A percentile compares a stretch with the other conserved stretches of the same genome.
Evolutionary conservation across 192 early-diverging fungal genomes (phyloP).

Genomic region (Backusella parvicylindrica): DNA sequence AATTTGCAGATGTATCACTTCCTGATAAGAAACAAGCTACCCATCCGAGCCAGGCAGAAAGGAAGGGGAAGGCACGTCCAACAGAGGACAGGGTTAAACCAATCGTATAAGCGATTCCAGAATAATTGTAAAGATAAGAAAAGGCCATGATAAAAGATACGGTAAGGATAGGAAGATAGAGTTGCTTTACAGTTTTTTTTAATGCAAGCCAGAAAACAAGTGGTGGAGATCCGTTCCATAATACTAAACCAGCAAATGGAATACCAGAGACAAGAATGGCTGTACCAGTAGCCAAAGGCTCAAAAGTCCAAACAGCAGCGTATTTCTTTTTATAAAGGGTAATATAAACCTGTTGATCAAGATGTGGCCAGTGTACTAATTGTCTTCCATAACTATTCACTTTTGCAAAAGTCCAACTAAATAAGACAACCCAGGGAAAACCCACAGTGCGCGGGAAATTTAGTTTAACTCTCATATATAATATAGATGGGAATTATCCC

Average conservation of each 20-base stretch:
- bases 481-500: neutral
- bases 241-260: constrained; percentile 18
- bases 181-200: constrained; percentile 15
- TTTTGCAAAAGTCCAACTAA: constrained; percentile 33
- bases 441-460: neutral
- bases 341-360: constrained; percentile 32
- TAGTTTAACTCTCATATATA: neutral
- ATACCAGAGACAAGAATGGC: constrained; percentile 25
- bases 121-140: constrained; percentile 38
- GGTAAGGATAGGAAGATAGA: constrained; percentile 26
- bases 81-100: constrained; percentile 34
- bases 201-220: constrained; percentile 17
- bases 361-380: constrained; percentile 27
- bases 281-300: constrained; percentile 38
- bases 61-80: constrained; percentile 35
- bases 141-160: constrained; percentile 39
- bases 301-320: constrained; percentile 33
- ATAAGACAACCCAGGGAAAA: neutral
- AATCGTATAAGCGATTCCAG: constrained; percentile 34
- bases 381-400: constrained; percentile 11
- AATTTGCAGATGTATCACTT: constrained; percentile 37
- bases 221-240: constrained; percentile 18
- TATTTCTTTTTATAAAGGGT: constrained; percentile 35
- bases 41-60: constrained; percentile 39
- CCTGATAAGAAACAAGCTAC: constrained; percentile 38